phyloP scores from a whole-genome alignment of 495 filamentous ascomycete genomes.

The Pseudoneurospora amorphoporcata region DNA sequence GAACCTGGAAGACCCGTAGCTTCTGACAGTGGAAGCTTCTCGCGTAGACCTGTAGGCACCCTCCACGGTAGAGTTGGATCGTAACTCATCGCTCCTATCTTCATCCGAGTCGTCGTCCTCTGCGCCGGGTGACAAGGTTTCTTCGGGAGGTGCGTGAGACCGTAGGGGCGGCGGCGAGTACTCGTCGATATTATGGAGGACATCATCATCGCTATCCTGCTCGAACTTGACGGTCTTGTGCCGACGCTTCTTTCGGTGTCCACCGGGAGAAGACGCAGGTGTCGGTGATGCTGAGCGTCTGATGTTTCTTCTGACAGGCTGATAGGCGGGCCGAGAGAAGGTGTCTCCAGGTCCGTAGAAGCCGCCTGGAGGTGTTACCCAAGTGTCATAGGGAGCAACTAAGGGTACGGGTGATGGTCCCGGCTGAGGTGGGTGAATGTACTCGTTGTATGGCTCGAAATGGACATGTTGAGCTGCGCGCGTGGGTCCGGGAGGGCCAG shows the following conservation, averaged over 20 bases:
- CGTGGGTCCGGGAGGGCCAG: background rate
- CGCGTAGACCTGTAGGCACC: background rate
- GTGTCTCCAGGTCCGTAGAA: background rate
- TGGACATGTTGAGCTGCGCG: background rate
- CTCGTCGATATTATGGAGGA: background rate
- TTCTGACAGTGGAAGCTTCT: background rate
- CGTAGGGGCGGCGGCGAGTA: background rate
- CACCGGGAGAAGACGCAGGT: background rate
- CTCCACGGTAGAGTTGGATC: background rate
- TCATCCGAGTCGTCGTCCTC: background rate
- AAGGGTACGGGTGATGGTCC: background rate
- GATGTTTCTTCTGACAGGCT: background rate
- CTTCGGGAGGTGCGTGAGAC: background rate
- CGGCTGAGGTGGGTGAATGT: background rate
- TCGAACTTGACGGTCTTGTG: background rate
- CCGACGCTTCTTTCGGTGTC: background rate
- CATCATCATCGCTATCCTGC: background rate
- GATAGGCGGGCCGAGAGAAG: background rate
- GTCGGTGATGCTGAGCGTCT: background rate
- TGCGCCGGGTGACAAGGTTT: background rate
- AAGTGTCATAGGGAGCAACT: background rate
- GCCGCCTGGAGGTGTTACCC: background rate
- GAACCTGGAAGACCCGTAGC: background rate
- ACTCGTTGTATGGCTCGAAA: background rate
- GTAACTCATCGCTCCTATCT: background rate